Evolutionary conservation across 352 stramenopile genomes (phyloP), one percentile per base, ranked within the genome.

Genomic region (Pythium dissimile): DNA sequence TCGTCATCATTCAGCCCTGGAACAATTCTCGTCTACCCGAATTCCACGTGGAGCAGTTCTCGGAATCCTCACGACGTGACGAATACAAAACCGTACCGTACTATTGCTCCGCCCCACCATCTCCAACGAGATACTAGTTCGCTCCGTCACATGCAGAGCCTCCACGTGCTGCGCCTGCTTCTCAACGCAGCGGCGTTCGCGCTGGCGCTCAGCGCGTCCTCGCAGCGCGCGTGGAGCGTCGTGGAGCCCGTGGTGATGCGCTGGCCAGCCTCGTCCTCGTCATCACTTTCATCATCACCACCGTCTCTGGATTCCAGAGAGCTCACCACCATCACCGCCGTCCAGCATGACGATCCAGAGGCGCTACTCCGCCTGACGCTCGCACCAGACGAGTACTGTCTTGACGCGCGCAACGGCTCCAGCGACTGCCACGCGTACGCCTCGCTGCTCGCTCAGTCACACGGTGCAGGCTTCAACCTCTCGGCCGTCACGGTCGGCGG

Each of bases 351-450:
- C n/a, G n/a, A n/a, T n/a, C n/a, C n/a, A n/a, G n/a, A n/a, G n/a
- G n/a, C 32, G 31, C n/a, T 57, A 26, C 16, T 53, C 9, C 49
- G 30, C 23, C 62, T 86, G 13, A 57, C 66, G 21, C 76, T 89
- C 11, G 59, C 79, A 11, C 79, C 79, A 0, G 58, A 57, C 13
- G 70, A 67, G 28, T 80, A 83, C 53, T 89, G 79, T 37, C 26
- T 86, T 2, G 54, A 62, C 10, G 54, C 67, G 16, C 39, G 8
- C 38, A 75, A 71, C n/a, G 62, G 74, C 16, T 70, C 50, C 23
- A 68, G 55, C 9, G 63, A 67, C 10, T 89, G 78, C 38, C 64
- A 79, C 15, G 43, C 50, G 46, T 75, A 75, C 41, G 64, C 72
- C 3, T 84, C 71, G 37, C 31, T 80, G 31, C 59, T 80, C 37